Evolutionary conservation across 495 filamentous ascomycete genomes (phyloP).

Genomic region (Clavariopsis aquatica): DNA sequence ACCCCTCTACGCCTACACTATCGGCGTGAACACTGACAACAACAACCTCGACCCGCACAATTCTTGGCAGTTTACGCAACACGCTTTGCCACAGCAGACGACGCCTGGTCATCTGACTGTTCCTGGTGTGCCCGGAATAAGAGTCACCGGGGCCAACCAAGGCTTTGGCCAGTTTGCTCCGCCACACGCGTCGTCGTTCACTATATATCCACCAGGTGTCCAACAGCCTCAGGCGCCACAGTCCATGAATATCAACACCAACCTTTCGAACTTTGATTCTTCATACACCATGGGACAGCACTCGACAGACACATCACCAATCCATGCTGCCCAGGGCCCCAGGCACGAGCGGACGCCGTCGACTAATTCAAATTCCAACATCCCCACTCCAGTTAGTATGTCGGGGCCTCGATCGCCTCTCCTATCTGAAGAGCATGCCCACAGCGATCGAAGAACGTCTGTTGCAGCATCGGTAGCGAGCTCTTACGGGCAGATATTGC

Average conservation of each 20-base stretch:
- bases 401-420: conserved; percentile 23
- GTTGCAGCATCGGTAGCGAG: conserved; percentile 16
- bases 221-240: conserved; percentile 34
- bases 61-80: conserved; percentile 18
- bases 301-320: conserved; percentile 15
- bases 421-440: conserved; percentile 6
- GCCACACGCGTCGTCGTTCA: conserved; percentile 23
- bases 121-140: conserved; percentile 12
- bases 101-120: conserved; percentile 31
- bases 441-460: conserved; percentile 17
- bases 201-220: conserved; percentile 11
- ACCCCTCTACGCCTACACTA: conserved; percentile 15
- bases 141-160: conserved; percentile 26
- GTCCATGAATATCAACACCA: conserved; percentile 10
- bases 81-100: conserved; percentile 33
- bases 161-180: conserved; percentile 30
- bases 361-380: conserved; percentile 23
- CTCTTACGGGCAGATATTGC: conserved; percentile 5
- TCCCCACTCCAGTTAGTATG: conserved; percentile 31
- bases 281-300: conserved; percentile 26
- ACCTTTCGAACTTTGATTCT: conserved; percentile 13
- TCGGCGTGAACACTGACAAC: conserved; percentile 13
- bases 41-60: conserved; percentile 1
- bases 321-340: conserved; percentile 2
- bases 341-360: conserved; percentile 30